These are phyloP conservation scores for Cadophora sp. DNA, from an alignment of 2,329 filamentous ascomycete genomes.

Conservation along the genomic window DNA sequence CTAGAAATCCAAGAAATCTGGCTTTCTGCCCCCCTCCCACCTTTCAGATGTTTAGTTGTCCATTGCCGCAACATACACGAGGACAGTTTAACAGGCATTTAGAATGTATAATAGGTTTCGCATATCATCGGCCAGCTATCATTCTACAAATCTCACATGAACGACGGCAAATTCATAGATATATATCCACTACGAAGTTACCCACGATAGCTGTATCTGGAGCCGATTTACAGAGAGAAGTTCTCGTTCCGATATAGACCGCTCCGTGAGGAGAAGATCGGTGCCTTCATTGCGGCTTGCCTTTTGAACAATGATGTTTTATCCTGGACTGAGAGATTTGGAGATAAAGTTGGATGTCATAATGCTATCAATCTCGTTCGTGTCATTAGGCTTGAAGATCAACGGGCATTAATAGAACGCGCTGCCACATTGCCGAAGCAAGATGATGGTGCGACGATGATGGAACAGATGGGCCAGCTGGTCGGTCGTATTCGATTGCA, in stretches of 20 bases:
- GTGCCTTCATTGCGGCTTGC: slow-evolving; percentile 46
- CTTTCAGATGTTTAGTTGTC: slow-evolving; percentile 24
- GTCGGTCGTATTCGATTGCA: too few relatives aligned
- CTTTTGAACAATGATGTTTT: slow-evolving; percentile 41
- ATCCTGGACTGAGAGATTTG: slow-evolving; percentile 43
- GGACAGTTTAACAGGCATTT: slow-evolving; percentile 28
- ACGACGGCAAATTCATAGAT: slow-evolving; percentile 43
- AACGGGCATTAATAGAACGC: slow-evolving; percentile 34
- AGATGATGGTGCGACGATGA: slow-evolving; percentile 20
- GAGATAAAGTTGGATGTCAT: slow-evolving; percentile 42
- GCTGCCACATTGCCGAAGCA: slow-evolving; percentile 34
- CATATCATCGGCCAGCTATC: background rate
- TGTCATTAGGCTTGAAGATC: slow-evolving; percentile 44
- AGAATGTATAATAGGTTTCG: slow-evolving; percentile 23
- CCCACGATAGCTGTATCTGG: slow-evolving; percentile 44
- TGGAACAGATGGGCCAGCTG: slow-evolving; percentile 30
- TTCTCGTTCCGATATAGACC: slow-evolving; percentile 48
- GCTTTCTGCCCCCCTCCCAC: slow-evolving; percentile 6
- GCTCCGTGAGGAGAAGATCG: slow-evolving; percentile 46
- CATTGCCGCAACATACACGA: slow-evolving; percentile 32
- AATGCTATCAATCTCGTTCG: slow-evolving; percentile 30
- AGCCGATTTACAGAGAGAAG: slow-evolving; percentile 44
- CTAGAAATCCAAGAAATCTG: slow-evolving; percentile 3
- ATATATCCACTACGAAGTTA: slow-evolving; percentile 49
- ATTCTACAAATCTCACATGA: background rate